Evolutionary conservation across 106 monocot species (phyloP).

Genomic region (Hemerocallis citrina): DNA sequence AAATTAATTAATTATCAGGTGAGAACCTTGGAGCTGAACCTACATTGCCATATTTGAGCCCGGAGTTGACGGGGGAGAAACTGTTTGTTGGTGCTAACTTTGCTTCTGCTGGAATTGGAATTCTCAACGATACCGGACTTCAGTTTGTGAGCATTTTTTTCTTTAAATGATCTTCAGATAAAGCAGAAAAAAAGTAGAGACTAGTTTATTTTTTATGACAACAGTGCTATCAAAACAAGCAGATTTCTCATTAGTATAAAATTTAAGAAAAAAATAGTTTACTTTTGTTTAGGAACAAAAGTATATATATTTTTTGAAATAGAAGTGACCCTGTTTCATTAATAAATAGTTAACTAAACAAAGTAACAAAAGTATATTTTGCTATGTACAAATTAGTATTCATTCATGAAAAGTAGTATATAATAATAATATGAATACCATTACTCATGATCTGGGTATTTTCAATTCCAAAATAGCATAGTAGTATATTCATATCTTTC

Average conservation of each 20-base stretch:
- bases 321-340: no score
- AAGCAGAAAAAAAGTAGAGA: background rate
- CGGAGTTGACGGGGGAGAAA: constrained; percentile 12
- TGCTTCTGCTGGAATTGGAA: constrained; percentile 51
- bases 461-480: no score
- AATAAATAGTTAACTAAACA: no score
- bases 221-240: background rate
- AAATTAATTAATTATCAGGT: constrained; percentile 33
- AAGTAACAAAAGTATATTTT: no score
- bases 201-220: background rate
- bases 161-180: background rate
- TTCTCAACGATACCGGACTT: constrained; percentile 44
- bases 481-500: background rate
- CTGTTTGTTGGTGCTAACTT: constrained; percentile 38
- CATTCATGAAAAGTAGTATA: no score
- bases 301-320: no score
- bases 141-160: constrained; percentile 29
- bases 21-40: constrained; percentile 33
- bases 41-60: constrained; percentile 36
- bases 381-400: no score
- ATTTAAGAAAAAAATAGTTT: background rate
- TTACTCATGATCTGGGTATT: no score
- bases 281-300: no score
- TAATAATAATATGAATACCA: no score
- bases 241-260: background rate